Evolutionary conservation across 139 green algal genomes (phyloP).

Genomic region (Spirogloea muscicola): DNA sequence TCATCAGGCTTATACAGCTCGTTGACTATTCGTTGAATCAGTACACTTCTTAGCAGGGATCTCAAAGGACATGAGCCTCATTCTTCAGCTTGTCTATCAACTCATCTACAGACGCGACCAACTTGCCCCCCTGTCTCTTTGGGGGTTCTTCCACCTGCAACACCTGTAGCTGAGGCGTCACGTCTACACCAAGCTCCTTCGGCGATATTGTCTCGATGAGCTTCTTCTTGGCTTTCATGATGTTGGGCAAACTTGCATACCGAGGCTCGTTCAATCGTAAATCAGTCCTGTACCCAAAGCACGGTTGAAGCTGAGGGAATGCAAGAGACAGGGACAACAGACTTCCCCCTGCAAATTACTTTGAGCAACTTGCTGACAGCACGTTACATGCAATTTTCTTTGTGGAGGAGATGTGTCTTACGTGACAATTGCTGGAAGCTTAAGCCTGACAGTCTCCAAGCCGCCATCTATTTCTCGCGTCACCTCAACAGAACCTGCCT

Average conservation of each 20-base stretch:
- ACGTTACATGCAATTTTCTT: too few relatives aligned
- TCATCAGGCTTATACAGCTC: too few relatives aligned
- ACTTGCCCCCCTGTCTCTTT: constrained; percentile 59
- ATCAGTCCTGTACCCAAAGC: constrained; percentile 56
- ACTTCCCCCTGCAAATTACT: too few relatives aligned
- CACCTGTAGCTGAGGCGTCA: constrained; percentile 49
- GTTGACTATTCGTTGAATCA: too few relatives aligned
- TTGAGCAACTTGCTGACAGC: too few relatives aligned
- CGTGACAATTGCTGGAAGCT: constrained; percentile 84
- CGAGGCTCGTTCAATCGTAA: constrained; percentile 87
- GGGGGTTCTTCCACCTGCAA: constrained; percentile 63
- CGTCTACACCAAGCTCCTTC: constrained; percentile 58
- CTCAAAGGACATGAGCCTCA: constrained; percentile 21
- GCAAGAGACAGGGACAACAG: too few relatives aligned
- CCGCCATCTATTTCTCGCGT: constrained; percentile 83
- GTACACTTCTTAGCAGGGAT: too few relatives aligned
- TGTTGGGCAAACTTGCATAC: constrained; percentile 86
- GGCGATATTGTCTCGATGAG: constrained; percentile 59
- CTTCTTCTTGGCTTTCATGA: constrained; percentile 94
- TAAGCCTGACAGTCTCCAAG: constrained; percentile 62
- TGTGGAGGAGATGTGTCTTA: too few relatives aligned
- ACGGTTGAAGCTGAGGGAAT: background rate
- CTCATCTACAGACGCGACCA: constrained; percentile 63
- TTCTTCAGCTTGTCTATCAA: constrained; percentile 72
- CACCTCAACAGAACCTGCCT: constrained; percentile 33